phyloP scores from a whole-genome alignment of 768 basidiomycete genomes.

The Calocybe gangraenosa region DNA sequence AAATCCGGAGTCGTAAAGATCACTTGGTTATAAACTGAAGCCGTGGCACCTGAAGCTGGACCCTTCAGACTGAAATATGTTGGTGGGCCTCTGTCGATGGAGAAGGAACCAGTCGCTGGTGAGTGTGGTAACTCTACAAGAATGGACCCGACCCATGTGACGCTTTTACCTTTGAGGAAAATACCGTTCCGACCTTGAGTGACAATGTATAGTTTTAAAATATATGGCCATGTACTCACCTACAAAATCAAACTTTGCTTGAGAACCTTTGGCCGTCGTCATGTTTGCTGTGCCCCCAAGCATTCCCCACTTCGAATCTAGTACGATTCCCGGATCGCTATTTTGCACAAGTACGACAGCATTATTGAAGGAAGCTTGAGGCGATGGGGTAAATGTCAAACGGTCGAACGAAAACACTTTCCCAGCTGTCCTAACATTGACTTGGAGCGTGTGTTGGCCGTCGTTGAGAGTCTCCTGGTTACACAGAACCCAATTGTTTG shows the following conservation, averaged over 20 bases:
- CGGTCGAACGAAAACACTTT: conserved; percentile 28
- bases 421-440: conserved; percentile 17
- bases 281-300: conserved; percentile 5
- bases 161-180: conserved; percentile 3
- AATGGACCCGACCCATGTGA: conserved; percentile 8
- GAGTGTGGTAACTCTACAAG: not conserved
- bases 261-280: conserved; percentile 5
- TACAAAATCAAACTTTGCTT: conserved; percentile 5
- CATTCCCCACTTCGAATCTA: conserved; percentile 2
- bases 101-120: not conserved
- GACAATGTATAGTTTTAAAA: no score
- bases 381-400: conserved; percentile 20
- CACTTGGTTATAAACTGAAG: conserved; percentile 3
- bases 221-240: conserved; percentile 1
- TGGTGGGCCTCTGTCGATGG: not conserved
- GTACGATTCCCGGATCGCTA: not conserved
- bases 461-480: conserved; percentile 10
- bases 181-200: not conserved
- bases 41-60: not conserved
- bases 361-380: conserved; percentile 1
- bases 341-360: conserved; percentile 8
- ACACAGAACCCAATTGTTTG: conserved; percentile 22
- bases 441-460: conserved; percentile 19
- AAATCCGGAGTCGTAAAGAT: conserved; percentile 5
- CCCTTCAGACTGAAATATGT: not conserved